Percentiles rank a stretch among this genome's conserved stretches.
phyloP scores from a whole-genome alignment of 1,284 basidiomycete genomes.

The Irpex rosettiformis region DNA sequence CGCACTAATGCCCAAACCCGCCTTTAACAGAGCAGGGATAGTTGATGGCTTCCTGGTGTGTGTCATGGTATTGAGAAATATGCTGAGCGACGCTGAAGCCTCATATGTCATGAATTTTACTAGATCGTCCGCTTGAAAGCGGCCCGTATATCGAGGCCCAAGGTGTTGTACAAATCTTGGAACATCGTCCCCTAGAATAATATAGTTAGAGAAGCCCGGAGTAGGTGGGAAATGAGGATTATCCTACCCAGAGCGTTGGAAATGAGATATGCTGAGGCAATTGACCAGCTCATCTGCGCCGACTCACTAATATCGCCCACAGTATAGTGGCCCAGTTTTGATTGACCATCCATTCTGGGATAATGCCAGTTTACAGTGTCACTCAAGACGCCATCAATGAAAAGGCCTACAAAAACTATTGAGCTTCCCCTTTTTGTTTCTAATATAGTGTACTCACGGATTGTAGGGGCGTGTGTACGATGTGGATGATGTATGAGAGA shows the following conservation, averaged over 20 bases:
- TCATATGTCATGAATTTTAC: constrained; percentile 76
- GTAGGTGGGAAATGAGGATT: background rate
- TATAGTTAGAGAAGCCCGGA: background rate
- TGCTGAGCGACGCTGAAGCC: constrained; percentile 71
- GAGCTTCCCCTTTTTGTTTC: background rate
- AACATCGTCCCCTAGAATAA: constrained; percentile 52
- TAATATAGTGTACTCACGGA: constrained; percentile 46
- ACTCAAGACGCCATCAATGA: constrained; percentile 63
- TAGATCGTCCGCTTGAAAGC: constrained; percentile 62
- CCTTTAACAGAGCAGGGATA: constrained; percentile 38
- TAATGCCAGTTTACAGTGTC: constrained; percentile 62
- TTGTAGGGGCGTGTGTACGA: constrained; percentile 47
- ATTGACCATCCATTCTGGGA: constrained; percentile 44
- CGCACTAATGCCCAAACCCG: constrained; percentile 47
- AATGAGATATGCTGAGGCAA: constrained; percentile 65
- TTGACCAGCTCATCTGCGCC: constrained; percentile 59
- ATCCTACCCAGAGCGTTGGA: constrained; percentile 53
- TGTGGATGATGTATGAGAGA: constrained; percentile 61
- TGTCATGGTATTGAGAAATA: constrained; percentile 45
- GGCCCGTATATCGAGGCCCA: constrained; percentile 68
- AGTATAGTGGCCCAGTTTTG: constrained; percentile 39
- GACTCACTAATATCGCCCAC: constrained; percentile 48
- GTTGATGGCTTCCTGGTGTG: constrained; percentile 8
- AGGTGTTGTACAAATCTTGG: constrained; percentile 72
- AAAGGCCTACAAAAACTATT: constrained; percentile 48